Evolutionary conservation across 1,139 yeast genomes (phyloP).

Genomic region (Blastobotrys proliferans): DNA sequence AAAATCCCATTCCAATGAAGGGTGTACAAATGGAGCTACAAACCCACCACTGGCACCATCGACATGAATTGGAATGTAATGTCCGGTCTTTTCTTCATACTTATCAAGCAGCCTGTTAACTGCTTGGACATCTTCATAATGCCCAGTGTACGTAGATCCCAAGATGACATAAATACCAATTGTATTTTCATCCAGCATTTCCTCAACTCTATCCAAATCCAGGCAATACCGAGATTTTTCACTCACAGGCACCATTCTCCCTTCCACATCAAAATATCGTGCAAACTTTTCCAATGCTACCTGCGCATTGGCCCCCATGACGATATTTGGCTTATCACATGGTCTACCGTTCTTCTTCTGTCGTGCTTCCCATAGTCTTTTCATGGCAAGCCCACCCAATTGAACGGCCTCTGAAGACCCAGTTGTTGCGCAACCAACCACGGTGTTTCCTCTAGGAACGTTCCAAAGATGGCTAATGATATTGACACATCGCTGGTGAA

Average conservation of each 20-base stretch:
- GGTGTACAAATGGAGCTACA: slow-evolving; percentile 78
- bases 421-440: slow-evolving; percentile 87
- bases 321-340: slow-evolving; percentile 67
- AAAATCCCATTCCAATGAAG: slow-evolving; percentile 81
- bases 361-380: slow-evolving; percentile 77
- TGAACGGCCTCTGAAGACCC: slow-evolving; percentile 93
- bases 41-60: slow-evolving; percentile 94
- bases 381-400: slow-evolving; percentile 90
- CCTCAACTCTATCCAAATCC: slow-evolving; percentile 55
- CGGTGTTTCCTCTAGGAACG: slow-evolving; percentile 53
- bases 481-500: slow-evolving; percentile 78
- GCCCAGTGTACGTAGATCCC: slow-evolving; percentile 93
- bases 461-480: slow-evolving; percentile 80
- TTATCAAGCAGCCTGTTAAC: slow-evolving; percentile 62
- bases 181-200: slow-evolving; percentile 79
- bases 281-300: slow-evolving; percentile 95
- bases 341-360: slow-evolving; percentile 59
- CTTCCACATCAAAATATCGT: slow-evolving; percentile 86
- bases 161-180: slow-evolving; percentile 85
- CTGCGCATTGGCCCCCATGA: slow-evolving; percentile 95
- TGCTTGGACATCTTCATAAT: slow-evolving; percentile 71
- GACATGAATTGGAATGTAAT: slow-evolving; percentile 75
- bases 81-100: slow-evolving; percentile 63
- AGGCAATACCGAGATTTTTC: slow-evolving; percentile 59
- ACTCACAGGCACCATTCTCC: slow-evolving; percentile 65